phyloP scores from a whole-genome alignment of 2,329 filamentous ascomycete genomes.

The Chaetothyriales sp. region DNA sequence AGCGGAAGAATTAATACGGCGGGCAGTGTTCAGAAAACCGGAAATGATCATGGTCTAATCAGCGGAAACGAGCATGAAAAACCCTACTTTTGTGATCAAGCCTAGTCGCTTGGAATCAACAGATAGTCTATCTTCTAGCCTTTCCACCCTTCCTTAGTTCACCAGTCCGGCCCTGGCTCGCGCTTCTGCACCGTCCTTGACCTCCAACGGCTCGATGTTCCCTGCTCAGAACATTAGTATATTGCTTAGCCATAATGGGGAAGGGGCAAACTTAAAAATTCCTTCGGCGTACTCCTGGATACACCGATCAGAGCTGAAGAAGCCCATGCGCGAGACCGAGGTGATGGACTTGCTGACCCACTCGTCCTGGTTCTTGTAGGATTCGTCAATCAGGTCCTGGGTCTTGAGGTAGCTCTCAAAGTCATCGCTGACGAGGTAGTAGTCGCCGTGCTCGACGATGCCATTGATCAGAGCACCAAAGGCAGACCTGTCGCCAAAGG shows the following conservation, averaged over 20 bases:
- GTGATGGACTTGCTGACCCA: conserved; percentile 87
- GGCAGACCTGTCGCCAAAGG: conserved; percentile 63
- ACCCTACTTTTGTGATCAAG: too few relatives aligned
- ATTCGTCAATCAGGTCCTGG: conserved; percentile 77
- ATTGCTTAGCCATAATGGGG: neutral
- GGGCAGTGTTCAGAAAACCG: too few relatives aligned
- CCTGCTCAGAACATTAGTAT: conserved; percentile 23
- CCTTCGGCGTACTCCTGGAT: conserved; percentile 95
- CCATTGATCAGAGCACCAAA: conserved; percentile 75
- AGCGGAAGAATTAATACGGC: too few relatives aligned
- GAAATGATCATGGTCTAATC: too few relatives aligned
- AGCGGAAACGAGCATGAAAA: too few relatives aligned
- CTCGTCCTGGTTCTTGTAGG: conserved; percentile 80
- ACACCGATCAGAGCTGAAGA: conserved; percentile 68
- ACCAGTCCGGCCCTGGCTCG: conserved; percentile 14
- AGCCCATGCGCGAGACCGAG: conserved; percentile 86
- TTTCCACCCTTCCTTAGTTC: conserved; percentile 2
- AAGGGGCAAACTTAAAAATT: conserved; percentile 42
- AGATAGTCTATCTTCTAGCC: too few relatives aligned
- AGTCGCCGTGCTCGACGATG: conserved; percentile 86
- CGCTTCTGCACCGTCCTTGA: conserved; percentile 24
- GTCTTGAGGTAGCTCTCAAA: conserved; percentile 92
- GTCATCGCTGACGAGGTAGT: conserved; percentile 94
- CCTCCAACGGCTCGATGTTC: conserved; percentile 74
- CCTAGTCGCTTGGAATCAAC: too few relatives aligned